A percentile compares a stretch with the other conserved stretches of the same genome.
Conservation (phyloP, 805 yeast genomes). For the Yarrowia keelungensis region DNA sequence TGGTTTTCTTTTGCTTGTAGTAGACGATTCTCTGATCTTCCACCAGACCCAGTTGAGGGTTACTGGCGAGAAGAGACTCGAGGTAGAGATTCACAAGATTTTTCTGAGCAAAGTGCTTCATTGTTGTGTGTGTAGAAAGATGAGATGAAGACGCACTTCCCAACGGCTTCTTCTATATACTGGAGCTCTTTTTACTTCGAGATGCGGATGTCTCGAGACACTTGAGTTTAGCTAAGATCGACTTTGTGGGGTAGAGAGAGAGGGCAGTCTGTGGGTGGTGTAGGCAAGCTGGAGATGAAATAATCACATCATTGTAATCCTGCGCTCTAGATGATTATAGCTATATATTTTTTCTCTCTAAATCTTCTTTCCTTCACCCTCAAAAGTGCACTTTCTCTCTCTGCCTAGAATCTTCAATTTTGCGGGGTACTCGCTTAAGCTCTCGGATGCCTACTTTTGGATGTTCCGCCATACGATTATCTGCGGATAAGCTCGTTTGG, state of each 20-base stretch:
- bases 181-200: conserved; percentile 7
- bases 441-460: conserved; percentile 23
- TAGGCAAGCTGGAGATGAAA: not conserved
- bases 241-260: conserved; percentile 11
- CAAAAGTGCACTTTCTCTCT: not conserved
- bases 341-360: not conserved
- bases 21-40: conserved; percentile 31
- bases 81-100: conserved; percentile 35
- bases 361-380: no score
- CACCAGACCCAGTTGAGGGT: conserved; percentile 29
- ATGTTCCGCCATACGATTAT: conserved; percentile 1
- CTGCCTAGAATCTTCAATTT: not conserved
- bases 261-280: not conserved
- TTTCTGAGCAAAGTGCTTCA: conserved; percentile 13
- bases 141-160: not conserved
- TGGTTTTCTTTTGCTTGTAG: not conserved
- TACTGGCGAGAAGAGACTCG: conserved; percentile 14
- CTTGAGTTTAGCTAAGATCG: not conserved
- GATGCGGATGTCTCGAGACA: conserved; percentile 9
- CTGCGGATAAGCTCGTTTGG: conserved; percentile 28
- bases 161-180: not conserved
- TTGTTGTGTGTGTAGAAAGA: not conserved
- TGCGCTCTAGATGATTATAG: no score
- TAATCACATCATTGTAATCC: not conserved
- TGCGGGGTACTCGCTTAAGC: conserved; percentile 22